Evolutionary conservation across 306 rosid species (phyloP), one percentile per base, ranked within the genome.

Genomic region (Herpetospermum pedunculosum): DNA sequence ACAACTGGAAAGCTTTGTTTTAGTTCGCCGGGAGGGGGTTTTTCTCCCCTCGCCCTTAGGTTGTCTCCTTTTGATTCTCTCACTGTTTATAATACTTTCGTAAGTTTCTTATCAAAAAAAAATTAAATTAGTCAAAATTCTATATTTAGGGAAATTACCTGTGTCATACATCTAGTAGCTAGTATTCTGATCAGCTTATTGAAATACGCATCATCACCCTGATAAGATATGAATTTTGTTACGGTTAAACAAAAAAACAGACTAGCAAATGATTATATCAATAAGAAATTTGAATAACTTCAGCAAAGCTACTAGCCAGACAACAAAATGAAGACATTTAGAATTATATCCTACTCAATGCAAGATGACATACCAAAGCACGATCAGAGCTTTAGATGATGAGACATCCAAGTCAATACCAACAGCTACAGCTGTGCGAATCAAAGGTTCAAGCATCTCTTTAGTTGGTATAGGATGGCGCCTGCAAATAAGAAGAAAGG

Each of bases 111-210:
- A n/a, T n/a, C n/a, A n/a, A n/a, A n/a, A n/a, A n/a, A n/a, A n/a
- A 73, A 30, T 55, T 53, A 57, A 60, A 63, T 63, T 18, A 43
- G 50, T 41, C 43, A 50, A 46, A 54, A 1, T 4, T 26, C 16
- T 7, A 12, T 47, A 32, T 30, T 59, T 35, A 38, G 44, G 74
- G 62, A 81, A 72, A 76, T 87, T 84, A 94, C 99, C 96, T 94
- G 97, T 77, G 86, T 85, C 97, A 94, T 91, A 90, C 99, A 94
- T 81, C 99, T 89, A 18, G 99, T 94, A 62, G 99, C 90, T 79
- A 94, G 77, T 78, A 94, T 94, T 48, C 97, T 92, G 76, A 94
- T 89, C 76, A 94, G 82, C 88, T 91, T 94, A 59, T 94, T 94
- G 64, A 94, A 94, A 85, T 94, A 91, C 1, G 99, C 97, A 87